A percentile compares a stretch with the other conserved stretches of the same genome.
Evolutionary conservation across 108 stramenopile species (phyloP).

Genomic region (Aurantiochytrium sp.): DNA sequence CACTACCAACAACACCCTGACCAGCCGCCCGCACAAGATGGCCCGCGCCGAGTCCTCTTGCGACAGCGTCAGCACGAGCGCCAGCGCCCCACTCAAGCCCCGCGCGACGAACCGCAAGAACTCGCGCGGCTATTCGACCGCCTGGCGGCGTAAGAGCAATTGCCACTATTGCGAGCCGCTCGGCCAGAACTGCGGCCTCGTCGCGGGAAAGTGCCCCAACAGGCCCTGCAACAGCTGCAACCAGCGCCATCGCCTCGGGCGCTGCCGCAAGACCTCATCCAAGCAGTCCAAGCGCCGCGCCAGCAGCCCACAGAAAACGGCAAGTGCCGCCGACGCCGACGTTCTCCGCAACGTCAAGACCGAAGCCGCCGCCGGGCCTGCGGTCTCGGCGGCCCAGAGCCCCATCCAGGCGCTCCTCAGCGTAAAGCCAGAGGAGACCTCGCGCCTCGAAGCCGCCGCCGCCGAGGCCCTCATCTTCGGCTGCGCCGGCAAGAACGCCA

Average conservation of each 20-base stretch:
- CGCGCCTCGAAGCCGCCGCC: neutral
- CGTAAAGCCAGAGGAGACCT: neutral
- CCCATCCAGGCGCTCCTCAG: too few relatives aligned
- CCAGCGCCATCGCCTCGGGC: neutral
- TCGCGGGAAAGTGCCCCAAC: conserved; percentile 18
- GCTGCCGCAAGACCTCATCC: neutral
- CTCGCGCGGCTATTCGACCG: neutral
- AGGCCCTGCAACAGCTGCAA: neutral
- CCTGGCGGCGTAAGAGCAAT: conserved; percentile 27
- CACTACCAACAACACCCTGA: neutral
- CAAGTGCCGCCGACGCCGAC: neutral
- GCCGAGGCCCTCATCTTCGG: too few relatives aligned
- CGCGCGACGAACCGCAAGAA: neutral
- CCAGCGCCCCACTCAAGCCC: neutral
- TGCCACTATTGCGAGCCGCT: conserved; percentile 28
- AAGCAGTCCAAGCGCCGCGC: neutral
- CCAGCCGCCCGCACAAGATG: neutral
- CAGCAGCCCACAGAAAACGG: neutral
- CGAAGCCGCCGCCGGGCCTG: neutral
- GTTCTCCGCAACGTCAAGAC: neutral
- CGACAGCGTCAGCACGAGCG: neutral
- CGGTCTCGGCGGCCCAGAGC: too few relatives aligned
- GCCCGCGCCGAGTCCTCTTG: neutral
- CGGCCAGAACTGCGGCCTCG: neutral
- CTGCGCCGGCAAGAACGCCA: too few relatives aligned